These are phyloP conservation scores for Serendipita sp. DNA, from an alignment of 768 basidiomycete genomes.

Conservation along the genomic window DNA sequence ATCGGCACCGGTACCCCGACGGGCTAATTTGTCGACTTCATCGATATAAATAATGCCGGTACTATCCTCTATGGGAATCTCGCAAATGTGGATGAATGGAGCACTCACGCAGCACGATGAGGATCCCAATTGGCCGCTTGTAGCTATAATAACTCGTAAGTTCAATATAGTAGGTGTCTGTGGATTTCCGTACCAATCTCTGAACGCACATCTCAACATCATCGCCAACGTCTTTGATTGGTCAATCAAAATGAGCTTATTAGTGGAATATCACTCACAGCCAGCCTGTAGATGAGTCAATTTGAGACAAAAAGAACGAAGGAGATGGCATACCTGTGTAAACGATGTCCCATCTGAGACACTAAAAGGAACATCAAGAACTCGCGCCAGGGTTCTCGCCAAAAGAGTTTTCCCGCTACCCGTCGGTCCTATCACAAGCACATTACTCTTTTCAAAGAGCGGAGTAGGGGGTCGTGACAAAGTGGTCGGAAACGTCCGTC, in stretches of 20 bases:
- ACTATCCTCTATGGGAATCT: constrained; percentile 25
- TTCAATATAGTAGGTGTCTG: background rate
- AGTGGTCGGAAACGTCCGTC: constrained; percentile 25
- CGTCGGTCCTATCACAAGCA: constrained; percentile 45
- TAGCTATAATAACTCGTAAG: constrained; percentile 29
- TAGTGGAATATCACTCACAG: background rate
- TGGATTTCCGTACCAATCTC: constrained; percentile 39
- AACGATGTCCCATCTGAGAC: constrained; percentile 87
- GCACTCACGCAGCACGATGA: constrained; percentile 53
- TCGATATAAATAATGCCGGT: constrained; percentile 94
- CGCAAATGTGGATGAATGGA: background rate
- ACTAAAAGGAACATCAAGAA: constrained; percentile 89
- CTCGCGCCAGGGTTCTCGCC: constrained; percentile 78
- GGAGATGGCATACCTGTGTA: too few relatives aligned
- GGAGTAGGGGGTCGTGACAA: constrained; percentile 29
- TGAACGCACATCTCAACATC: constrained; percentile 90
- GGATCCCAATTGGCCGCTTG: constrained; percentile 89
- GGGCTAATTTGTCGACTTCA: constrained; percentile 85
- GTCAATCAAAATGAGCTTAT: constrained; percentile 38
- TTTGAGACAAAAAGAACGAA: too few relatives aligned
- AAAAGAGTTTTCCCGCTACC: constrained; percentile 70
- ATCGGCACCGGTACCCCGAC: constrained; percentile 37
- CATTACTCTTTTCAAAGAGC: constrained; percentile 88
- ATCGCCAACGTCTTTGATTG: constrained; percentile 69
- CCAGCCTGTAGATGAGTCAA: too few relatives aligned